Conservation (phyloP, 192 early-diverging fungal species). For the Gamsiella multidivaricata region DNA sequence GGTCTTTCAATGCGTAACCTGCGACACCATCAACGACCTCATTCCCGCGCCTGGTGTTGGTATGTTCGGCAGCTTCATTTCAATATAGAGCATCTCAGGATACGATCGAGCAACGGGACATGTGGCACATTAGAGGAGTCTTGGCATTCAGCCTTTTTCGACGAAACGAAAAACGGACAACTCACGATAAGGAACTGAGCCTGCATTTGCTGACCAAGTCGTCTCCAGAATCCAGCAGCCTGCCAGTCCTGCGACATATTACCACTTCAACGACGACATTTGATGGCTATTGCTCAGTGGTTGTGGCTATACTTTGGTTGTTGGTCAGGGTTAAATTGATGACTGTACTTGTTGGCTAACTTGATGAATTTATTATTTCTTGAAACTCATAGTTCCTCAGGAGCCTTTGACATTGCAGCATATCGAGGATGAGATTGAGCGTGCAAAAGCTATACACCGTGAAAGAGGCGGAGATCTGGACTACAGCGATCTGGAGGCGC, state of each 20-base stretch:
- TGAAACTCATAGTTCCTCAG: conserved; percentile 16
- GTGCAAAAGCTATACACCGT: conserved; percentile 4
- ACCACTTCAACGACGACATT: no score
- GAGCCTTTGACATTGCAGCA: conserved; percentile 42
- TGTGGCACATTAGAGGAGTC: no score
- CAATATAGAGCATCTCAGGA: conserved; percentile 25
- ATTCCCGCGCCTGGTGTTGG: conserved; percentile 49
- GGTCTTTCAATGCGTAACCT: conserved; percentile 92
- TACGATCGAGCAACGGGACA: no score
- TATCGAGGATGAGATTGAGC: conserved; percentile 29
- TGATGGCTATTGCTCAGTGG: not conserved
- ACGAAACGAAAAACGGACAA: no score
- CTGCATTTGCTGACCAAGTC: no score
- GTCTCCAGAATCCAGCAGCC: no score
- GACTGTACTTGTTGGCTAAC: conserved; percentile 1
- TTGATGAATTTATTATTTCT: not conserved
- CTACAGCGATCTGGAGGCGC: conserved; percentile 23
- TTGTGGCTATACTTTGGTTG: not conserved
- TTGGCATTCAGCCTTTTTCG: no score
- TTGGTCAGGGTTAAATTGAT: not conserved
- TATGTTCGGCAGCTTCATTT: conserved; percentile 58
- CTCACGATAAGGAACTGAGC: no score
- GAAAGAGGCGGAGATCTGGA: conserved; percentile 26
- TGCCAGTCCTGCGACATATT: no score
- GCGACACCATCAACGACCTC: conserved; percentile 87